phyloP scores from a whole-genome alignment of 2,329 filamentous ascomycete genomes.

The Hypomyces rosellus region DNA sequence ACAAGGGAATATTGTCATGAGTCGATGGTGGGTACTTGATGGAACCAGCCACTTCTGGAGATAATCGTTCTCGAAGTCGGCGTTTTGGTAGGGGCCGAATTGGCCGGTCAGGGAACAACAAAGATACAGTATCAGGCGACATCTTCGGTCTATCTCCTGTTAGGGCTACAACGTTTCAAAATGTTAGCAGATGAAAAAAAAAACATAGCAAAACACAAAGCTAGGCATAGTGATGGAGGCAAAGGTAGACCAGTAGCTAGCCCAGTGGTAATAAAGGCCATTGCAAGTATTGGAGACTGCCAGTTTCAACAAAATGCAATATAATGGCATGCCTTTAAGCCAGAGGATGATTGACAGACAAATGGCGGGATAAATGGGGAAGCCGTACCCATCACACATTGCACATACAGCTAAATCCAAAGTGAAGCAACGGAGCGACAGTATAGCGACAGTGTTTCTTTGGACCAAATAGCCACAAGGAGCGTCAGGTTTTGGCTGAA shows the following conservation, averaged over 20 bases:
- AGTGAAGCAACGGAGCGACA: background rate
- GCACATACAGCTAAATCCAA: background rate
- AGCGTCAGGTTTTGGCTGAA: too few relatives aligned
- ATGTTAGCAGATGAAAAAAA: too few relatives aligned
- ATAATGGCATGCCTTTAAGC: too few relatives aligned
- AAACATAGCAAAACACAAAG: too few relatives aligned
- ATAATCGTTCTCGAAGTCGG: conserved; percentile 78
- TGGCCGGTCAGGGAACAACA: conserved; percentile 79
- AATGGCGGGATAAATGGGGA: background rate
- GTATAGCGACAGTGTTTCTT: background rate
- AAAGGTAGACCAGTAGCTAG: too few relatives aligned
- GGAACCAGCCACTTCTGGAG: conserved; percentile 73
- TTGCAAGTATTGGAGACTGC: too few relatives aligned
- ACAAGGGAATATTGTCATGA: conserved; percentile 65
- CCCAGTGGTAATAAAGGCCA: too few relatives aligned
- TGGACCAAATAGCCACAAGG: too few relatives aligned
- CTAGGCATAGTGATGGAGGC: too few relatives aligned
- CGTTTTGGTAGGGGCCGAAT: conserved; percentile 90
- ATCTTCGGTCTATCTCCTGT: conserved; percentile 28
- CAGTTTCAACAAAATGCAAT: too few relatives aligned
- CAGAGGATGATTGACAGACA: too few relatives aligned
- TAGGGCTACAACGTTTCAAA: too few relatives aligned
- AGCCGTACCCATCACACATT: background rate
- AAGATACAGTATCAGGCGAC: conserved; percentile 70
- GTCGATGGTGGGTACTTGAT: conserved; percentile 77